A percentile compares a stretch with the other conserved stretches of the same genome.
Evolutionary conservation across 2,329 filamentous ascomycete species (phyloP).

Genomic region (Aspergillus chevalieri): DNA sequence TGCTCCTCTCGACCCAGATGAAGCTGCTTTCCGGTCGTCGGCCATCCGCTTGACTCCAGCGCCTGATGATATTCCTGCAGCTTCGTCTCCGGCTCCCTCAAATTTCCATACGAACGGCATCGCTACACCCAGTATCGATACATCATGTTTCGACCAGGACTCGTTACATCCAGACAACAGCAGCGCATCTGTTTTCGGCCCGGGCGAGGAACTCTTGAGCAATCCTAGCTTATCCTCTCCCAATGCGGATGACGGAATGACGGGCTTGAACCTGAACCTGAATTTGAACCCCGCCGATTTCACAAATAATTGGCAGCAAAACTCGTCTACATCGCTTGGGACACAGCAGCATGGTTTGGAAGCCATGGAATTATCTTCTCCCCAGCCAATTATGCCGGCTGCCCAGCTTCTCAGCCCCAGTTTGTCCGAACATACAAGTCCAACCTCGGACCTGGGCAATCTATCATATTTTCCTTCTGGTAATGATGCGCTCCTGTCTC

Average conservation of each 20-base stretch:
- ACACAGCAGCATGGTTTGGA: not conserved
- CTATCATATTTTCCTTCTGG: slow-evolving; percentile 1
- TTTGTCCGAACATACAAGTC: slow-evolving; percentile 24
- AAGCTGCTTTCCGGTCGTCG: slow-evolving; percentile 28
- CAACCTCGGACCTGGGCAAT: slow-evolving; percentile 18
- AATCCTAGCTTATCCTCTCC: slow-evolving; percentile 23
- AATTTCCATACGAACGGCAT: slow-evolving; percentile 3
- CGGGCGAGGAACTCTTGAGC: slow-evolving; percentile 22
- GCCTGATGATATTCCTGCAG: slow-evolving; percentile 7
- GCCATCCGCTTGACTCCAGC: slow-evolving; percentile 27
- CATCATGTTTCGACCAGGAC: not conserved
- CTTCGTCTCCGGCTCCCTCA: slow-evolving; percentile 9
- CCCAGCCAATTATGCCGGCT: not conserved
- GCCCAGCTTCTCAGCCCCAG: slow-evolving; percentile 30
- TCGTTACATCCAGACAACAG: slow-evolving; percentile 7
- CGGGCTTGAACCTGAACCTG: slow-evolving; percentile 15
- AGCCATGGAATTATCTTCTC: not conserved
- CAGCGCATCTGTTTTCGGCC: slow-evolving; percentile 24
- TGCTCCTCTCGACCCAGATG: slow-evolving; percentile 32
- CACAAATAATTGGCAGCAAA: slow-evolving; percentile 6
- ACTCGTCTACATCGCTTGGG: not conserved
- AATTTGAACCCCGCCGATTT: slow-evolving; percentile 5
- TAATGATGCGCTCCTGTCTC: not conserved
- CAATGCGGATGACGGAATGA: slow-evolving; percentile 14
- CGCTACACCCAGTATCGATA: slow-evolving; percentile 1